phyloP scores from a whole-genome alignment of 2,329 filamentous ascomycete species.

The Aspergillus candidus region DNA sequence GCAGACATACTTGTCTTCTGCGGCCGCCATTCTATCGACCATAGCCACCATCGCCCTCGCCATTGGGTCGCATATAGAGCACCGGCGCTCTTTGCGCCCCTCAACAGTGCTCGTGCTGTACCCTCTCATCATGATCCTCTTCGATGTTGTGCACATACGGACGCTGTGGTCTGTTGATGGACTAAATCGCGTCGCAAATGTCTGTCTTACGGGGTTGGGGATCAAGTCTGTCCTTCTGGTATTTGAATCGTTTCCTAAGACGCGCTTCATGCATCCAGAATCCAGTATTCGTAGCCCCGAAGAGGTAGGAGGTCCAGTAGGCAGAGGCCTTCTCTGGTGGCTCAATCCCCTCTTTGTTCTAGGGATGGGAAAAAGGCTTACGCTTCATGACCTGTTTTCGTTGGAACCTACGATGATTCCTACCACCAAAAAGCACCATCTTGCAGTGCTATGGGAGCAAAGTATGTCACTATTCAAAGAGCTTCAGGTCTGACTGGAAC shows the following conservation, averaged over 20 bases:
- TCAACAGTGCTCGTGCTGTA: neutral
- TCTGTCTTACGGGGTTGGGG: neutral
- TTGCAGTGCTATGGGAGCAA: neutral
- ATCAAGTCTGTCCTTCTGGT: neutral
- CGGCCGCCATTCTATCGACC: neutral
- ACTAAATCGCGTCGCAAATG: neutral
- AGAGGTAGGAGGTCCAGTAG: neutral
- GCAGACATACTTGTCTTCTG: neutral
- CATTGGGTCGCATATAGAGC: neutral
- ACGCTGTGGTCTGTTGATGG: neutral
- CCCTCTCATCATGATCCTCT: neutral
- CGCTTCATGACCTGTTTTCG: neutral
- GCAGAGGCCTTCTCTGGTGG: neutral
- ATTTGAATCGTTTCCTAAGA: neutral
- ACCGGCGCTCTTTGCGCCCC: neutral
- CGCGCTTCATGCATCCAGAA: neutral
- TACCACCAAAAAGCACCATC: neutral
- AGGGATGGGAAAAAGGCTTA: neutral
- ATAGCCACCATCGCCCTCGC: neutral
- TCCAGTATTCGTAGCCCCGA: neutral
- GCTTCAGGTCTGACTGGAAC: neutral
- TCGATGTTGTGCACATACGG: neutral
- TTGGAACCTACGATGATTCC: neutral
- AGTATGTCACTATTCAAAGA: neutral
- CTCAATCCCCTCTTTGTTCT: neutral